Conservation (phyloP, 192 early-diverging fungal species). For the Cladochytrium replicatum region DNA sequence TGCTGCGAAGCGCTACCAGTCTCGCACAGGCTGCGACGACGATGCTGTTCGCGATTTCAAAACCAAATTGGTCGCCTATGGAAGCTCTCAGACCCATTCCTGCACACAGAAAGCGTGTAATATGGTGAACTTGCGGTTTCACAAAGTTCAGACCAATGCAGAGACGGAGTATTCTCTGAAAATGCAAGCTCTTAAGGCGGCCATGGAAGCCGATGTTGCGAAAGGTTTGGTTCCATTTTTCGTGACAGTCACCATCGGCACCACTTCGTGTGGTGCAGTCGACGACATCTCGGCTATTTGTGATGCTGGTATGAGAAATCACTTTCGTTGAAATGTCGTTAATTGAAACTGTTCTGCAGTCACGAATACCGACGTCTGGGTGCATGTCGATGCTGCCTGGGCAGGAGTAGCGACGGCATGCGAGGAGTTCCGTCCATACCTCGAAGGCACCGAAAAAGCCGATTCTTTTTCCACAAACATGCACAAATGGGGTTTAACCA, state of each 20-base stretch:
- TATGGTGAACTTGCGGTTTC: constrained; percentile 32
- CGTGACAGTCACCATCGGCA: constrained; percentile 53
- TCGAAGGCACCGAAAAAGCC: constrained; percentile 35
- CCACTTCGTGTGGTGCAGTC: constrained; percentile 43
- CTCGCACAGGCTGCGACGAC: constrained; percentile 18
- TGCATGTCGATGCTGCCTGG: constrained; percentile 58
- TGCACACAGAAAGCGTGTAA: constrained; percentile 42
- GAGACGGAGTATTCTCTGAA: constrained; percentile 17
- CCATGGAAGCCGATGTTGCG: constrained; percentile 34
- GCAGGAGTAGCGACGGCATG: constrained; percentile 48
- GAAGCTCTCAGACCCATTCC: constrained; percentile 53
- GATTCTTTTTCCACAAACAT: constrained; percentile 54
- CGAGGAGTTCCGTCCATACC: constrained; percentile 42
- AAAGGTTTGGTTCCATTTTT: constrained; percentile 54
- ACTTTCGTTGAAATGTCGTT: background rate
- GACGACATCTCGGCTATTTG: constrained; percentile 48
- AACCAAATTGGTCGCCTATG: constrained; percentile 45
- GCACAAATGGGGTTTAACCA: constrained; percentile 57
- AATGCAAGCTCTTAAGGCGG: constrained; percentile 30
- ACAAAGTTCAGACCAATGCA: constrained; percentile 26
- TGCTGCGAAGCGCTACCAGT: constrained; percentile 16
- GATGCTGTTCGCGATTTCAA: constrained; percentile 15
- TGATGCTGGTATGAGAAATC: constrained; percentile 18
- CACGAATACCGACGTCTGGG: constrained; percentile 36
- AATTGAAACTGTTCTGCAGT: constrained; percentile 1